Base-by-base conservation (phyloP, 2,329 filamentous ascomycete genomes). In the Beauveria rudraprayagi region DNA sequence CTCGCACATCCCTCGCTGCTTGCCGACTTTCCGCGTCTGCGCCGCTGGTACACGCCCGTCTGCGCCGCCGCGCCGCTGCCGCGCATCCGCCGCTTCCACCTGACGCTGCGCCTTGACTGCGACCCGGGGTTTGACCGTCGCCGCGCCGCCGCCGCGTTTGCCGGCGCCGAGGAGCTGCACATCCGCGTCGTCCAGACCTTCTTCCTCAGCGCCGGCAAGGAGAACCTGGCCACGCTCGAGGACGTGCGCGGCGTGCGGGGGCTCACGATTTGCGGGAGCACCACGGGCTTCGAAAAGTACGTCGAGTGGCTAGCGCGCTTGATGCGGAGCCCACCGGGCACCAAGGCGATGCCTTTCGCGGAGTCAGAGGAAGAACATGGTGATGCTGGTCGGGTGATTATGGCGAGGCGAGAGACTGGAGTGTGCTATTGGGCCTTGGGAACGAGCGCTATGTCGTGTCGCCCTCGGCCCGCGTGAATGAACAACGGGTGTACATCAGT, bases 201-300 rank as follows among this genome's bases (percentile, higher is more conserved):
- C 54, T 78, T 76, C 65, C 67, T 72, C n/a, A 70, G 71, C 41
- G 75, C 71, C 40, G 72, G 71, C 28, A 72, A 72, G 30, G 68
- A 69, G 46, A 75, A 75, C 34, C 66, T 80, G 56, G 66, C 68
- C 44, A 69, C 71, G 62, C 76, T 80, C 60, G 78, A 80, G 68
- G 71, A 68, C 6, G 74, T 80, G 30, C 65, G 77, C 24, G 76
- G 74, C 34, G 73, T 80, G 26, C 67, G 70, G 52, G 63, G 65
- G 14, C 75, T 75, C 7, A 63, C 62, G 7, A 67, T 80, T 48
- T 62, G 62, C 0, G 77, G 77, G 17, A 75, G 74, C 67, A 70
- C 70, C 11, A 71, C 67, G 2, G 77, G 76, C 43, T 77, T 78
- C 51, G 73, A 76, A 61, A 70, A 70, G n/a, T 79, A 80, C 61